These are phyloP conservation scores for Leccinum fibrillosum DNA, from an alignment of 768 basidiomycete genomes.

Conservation along the genomic window DNA sequence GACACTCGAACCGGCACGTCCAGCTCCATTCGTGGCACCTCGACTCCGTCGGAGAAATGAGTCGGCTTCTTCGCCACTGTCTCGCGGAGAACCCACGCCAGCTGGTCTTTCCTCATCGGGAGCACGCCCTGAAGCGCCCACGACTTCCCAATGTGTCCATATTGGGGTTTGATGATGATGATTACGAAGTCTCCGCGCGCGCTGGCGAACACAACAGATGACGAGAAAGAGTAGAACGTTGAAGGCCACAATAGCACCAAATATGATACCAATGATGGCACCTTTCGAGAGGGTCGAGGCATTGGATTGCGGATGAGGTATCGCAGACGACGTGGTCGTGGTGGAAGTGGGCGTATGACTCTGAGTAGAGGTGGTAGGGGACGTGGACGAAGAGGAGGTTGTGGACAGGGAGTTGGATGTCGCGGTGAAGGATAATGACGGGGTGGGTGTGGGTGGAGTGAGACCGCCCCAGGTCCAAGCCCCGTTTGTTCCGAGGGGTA, in stretches of 20 bases:
- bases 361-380: slow-evolving; percentile 24
- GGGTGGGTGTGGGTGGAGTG: slow-evolving; percentile 54
- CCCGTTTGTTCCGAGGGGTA: slow-evolving; percentile 61
- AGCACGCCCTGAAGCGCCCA: slow-evolving; percentile 27
- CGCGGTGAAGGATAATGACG: slow-evolving; percentile 23
- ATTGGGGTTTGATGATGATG: slow-evolving; percentile 27
- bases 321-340: slow-evolving; percentile 25
- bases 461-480: slow-evolving; percentile 74
- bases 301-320: slow-evolving; percentile 22
- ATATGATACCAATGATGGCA: slow-evolving; percentile 34
- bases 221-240: slow-evolving; percentile 52
- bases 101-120: slow-evolving; percentile 35
- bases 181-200: slow-evolving; percentile 16
- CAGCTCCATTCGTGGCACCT: slow-evolving; percentile 17
- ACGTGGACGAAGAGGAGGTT: slow-evolving; percentile 29
- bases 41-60: slow-evolving; percentile 51
- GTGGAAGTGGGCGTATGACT: slow-evolving; percentile 21
- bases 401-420: slow-evolving; percentile 20
- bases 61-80: slow-evolving; percentile 68
- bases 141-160: slow-evolving; percentile 45
- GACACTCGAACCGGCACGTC: slow-evolving; percentile 10
- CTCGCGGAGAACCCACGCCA: slow-evolving; percentile 67
- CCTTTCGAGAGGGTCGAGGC: slow-evolving; percentile 32
- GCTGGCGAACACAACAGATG: slow-evolving; percentile 33
- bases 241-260: slow-evolving; percentile 53